Conservation (phyloP, 2,329 filamentous ascomycete species). For the Fusarium verrucosum region DNA sequence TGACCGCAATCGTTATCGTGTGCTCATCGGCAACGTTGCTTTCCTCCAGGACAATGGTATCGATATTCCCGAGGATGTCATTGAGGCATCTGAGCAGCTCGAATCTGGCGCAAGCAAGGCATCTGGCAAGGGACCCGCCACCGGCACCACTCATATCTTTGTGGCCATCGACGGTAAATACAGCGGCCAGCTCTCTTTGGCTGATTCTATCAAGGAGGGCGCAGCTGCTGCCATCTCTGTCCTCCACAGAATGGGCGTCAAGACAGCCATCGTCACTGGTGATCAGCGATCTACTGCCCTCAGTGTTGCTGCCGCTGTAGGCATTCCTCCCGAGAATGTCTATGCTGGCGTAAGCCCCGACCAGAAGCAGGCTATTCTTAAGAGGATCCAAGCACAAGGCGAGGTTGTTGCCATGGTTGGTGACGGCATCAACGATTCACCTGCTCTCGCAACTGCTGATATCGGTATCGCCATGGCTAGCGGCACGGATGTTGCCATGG, state of each 20-base stretch:
- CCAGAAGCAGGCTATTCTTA: constrained; percentile 88
- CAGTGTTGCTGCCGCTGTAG: constrained; percentile 83
- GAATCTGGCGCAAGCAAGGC: constrained; percentile 56
- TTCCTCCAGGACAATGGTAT: constrained; percentile 80
- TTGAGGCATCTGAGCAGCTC: constrained; percentile 69
- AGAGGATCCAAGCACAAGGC: constrained; percentile 76
- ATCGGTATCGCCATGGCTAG: constrained; percentile 92
- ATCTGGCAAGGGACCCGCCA: constrained; percentile 51
- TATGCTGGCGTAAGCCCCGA: constrained; percentile 89
- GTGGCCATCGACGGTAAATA: constrained; percentile 86
- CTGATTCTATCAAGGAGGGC: constrained; percentile 90
- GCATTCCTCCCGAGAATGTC: constrained; percentile 79
- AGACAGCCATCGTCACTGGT: constrained; percentile 91
- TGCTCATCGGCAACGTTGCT: constrained; percentile 83
- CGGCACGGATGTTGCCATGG: constrained; percentile 97
- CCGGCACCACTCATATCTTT: constrained; percentile 90
- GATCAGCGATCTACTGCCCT: constrained; percentile 87
- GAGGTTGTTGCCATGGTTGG: constrained; percentile 95
- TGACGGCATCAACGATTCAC: constrained; percentile 98
- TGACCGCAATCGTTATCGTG: constrained; percentile 76
- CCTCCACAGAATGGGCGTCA: constrained; percentile 84
- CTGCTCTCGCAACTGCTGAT: constrained; percentile 89
- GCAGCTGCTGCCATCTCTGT: constrained; percentile 83
- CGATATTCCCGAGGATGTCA: constrained; percentile 68
- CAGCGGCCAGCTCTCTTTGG: constrained; percentile 82